phyloP scores from a whole-genome alignment of 2,329 filamentous ascomycete genomes.

The Colletotrichum godetiae region DNA sequence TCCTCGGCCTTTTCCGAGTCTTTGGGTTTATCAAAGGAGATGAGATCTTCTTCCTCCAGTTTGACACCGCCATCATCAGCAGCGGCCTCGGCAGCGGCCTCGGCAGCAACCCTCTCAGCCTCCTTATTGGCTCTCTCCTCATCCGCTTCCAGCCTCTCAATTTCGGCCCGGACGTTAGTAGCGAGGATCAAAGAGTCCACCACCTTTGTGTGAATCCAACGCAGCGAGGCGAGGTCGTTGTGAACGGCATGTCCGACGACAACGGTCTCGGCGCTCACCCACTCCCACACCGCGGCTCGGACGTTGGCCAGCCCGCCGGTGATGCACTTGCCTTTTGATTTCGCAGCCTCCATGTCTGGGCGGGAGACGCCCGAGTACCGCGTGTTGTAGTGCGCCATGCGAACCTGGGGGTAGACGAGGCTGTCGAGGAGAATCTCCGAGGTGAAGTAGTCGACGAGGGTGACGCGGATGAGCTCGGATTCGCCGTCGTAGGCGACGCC shows the following conservation, averaged over 20 bases:
- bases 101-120: not conserved
- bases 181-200: conserved; percentile 58
- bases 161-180: conserved; percentile 31
- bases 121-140: conserved; percentile 31
- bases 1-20: not conserved
- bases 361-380: conserved; percentile 60
- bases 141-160: conserved; percentile 31
- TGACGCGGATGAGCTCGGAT: conserved; percentile 63
- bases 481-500: conserved; percentile 57
- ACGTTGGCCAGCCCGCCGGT: conserved; percentile 56
- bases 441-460: conserved; percentile 63
- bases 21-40: conserved; percentile 18
- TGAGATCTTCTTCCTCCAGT: conserved; percentile 11
- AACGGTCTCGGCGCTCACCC: conserved; percentile 58
- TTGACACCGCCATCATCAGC: not conserved
- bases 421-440: conserved; percentile 59
- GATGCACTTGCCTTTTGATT: conserved; percentile 42
- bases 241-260: conserved; percentile 59
- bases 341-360: conserved; percentile 50
- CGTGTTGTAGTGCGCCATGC: conserved; percentile 62
- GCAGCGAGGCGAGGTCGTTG: conserved; percentile 55
- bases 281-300: conserved; percentile 53
- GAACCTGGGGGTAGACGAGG: conserved; percentile 59
- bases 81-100: not conserved
- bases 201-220: conserved; percentile 59